These are phyloP conservation scores for Gracilaria domingensis DNA, from an alignment of 23 red algal species.

Conservation along the genomic window DNA sequence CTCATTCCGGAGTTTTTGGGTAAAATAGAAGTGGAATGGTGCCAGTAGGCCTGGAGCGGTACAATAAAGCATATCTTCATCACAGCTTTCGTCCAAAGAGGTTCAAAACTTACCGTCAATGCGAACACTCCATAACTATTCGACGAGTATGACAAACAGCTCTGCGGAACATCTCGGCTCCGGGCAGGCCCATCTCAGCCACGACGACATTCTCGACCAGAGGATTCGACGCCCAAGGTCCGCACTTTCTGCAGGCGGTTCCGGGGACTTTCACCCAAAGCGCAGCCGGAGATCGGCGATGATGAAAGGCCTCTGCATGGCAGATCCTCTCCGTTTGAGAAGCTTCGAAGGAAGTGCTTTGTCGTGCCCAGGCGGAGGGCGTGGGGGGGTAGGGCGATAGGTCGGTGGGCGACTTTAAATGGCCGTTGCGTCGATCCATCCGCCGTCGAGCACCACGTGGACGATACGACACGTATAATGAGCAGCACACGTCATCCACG, in stretches of 20 bases:
- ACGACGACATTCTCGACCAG: conserved; percentile 46
- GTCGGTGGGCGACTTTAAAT: too few relatives aligned
- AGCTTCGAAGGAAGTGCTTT: conserved; percentile 64
- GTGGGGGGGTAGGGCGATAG: too few relatives aligned
- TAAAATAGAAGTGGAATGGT: conserved; percentile 17
- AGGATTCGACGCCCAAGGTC: conserved; percentile 46
- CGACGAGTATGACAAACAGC: conserved; percentile 44
- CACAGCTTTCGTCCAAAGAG: not conserved
- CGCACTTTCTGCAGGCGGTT: conserved; percentile 66
- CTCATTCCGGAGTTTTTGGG: conserved; percentile 41
- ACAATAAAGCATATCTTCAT: conserved; percentile 46
- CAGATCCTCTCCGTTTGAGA: conserved; percentile 41
- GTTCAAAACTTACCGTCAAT: conserved; percentile 31
- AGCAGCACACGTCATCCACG: not conserved
- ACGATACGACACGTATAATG: too few relatives aligned
- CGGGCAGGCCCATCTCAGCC: conserved; percentile 59
- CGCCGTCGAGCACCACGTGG: not conserved
- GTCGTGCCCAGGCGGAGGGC: conserved; percentile 22
- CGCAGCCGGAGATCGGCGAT: conserved; percentile 12
- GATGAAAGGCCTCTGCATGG: conserved; percentile 32
- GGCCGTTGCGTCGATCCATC: too few relatives aligned
- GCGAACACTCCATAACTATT: conserved; percentile 68
- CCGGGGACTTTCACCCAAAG: conserved; percentile 69
- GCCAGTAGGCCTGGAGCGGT: conserved; percentile 45
- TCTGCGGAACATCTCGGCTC: conserved; percentile 59